phyloP scores from a whole-genome alignment of 257 asterid species.

The Eucommia ulmoides region DNA sequence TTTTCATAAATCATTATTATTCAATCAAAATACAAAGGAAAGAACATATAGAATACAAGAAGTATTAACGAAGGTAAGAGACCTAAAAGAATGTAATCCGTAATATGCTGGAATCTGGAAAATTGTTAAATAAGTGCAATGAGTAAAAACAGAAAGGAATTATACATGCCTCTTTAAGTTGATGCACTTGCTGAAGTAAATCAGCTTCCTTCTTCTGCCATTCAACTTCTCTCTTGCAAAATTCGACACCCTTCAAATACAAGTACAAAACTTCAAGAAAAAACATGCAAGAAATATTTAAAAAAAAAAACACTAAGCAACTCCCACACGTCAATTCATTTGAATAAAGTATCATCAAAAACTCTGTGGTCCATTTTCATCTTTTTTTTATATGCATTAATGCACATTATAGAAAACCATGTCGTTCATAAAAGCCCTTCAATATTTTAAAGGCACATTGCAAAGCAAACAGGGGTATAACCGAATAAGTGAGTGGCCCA shows the following conservation, averaged over 20 bases:
- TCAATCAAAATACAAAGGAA: too few relatives aligned
- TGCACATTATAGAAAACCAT: not conserved
- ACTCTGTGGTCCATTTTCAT: too few relatives aligned
- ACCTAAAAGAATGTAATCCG: not conserved
- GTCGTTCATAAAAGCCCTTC: not conserved
- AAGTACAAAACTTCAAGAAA: not conserved
- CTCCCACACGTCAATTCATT: too few relatives aligned
- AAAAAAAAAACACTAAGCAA: too few relatives aligned
- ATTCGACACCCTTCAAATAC: conserved; percentile 35
- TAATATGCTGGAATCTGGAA: not conserved
- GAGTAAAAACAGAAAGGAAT: conserved; percentile 3
- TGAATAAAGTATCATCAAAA: too few relatives aligned
- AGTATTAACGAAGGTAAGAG: too few relatives aligned
- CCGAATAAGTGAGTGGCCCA: too few relatives aligned
- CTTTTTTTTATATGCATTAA: too few relatives aligned
- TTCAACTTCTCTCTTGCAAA: conserved; percentile 47
- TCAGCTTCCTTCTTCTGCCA: conserved; percentile 64
- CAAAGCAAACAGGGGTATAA: too few relatives aligned
- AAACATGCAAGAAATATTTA: not conserved
- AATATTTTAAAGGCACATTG: too few relatives aligned
- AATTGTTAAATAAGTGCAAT: not conserved
- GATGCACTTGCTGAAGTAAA: conserved; percentile 31
- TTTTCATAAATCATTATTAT: too few relatives aligned
- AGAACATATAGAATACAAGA: too few relatives aligned
- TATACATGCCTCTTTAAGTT: conserved; percentile 41